A percentile compares a stretch with the other conserved stretches of the same genome.
phyloP scores from a whole-genome alignment of 1,284 basidiomycete species.

The Microbotryomycetes sp. region DNA sequence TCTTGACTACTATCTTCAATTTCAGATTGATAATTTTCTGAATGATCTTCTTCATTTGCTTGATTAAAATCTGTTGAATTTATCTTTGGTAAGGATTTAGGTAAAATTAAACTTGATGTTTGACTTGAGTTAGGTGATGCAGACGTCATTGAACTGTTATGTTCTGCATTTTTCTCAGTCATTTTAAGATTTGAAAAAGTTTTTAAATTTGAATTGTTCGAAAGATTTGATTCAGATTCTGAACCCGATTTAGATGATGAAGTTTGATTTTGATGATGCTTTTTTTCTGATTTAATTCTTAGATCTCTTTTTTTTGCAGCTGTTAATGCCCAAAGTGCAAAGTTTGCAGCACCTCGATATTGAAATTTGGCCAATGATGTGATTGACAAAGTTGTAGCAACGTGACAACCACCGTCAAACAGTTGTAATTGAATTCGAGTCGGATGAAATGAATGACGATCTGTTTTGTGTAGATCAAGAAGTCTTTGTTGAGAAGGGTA shows the following conservation, averaged over 20 bases:
- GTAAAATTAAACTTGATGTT: not conserved
- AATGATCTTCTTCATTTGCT: not conserved
- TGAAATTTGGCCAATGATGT: conserved; percentile 43
- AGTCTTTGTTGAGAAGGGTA: conserved; percentile 36
- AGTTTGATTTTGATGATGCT: conserved; percentile 10
- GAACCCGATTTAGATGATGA: conserved; percentile 6
- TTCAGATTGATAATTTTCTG: not conserved
- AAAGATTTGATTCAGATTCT: not conserved
- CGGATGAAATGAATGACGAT: conserved; percentile 49
- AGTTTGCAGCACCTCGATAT: conserved; percentile 35
- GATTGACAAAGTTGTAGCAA: conserved; percentile 45
- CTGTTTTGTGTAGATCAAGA: conserved; percentile 32
- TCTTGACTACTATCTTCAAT: not conserved
- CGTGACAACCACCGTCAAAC: conserved; percentile 50
- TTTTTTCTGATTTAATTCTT: not conserved
- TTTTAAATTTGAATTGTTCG: no score
- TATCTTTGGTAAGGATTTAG: not conserved
- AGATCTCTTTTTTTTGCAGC: conserved; percentile 20
- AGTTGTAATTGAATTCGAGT: conserved; percentile 79
- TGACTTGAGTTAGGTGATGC: no score
- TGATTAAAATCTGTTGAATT: not conserved
- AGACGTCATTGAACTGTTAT: no score
- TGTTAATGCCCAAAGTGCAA: conserved; percentile 32
- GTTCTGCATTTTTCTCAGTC: no score
- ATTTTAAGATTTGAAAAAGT: no score